Base-by-base conservation (phyloP, 208 protist genomes). In the Lotmaria passim region DNA sequence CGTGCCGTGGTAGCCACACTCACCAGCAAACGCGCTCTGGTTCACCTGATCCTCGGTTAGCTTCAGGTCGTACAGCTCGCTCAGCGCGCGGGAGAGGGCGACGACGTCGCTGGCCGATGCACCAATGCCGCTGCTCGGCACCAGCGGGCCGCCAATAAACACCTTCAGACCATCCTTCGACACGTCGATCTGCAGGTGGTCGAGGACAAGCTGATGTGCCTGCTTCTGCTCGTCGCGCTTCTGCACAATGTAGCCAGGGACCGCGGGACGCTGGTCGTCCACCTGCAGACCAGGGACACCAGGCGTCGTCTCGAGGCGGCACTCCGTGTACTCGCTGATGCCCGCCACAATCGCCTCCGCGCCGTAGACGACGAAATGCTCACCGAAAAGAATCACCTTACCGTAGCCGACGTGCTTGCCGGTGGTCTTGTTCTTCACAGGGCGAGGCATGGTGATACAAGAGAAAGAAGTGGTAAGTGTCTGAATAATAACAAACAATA, bases 301-400 rank as follows among this genome's bases (percentile, higher is more conserved):
- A 5, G 24, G 43, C 21, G 56, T 65, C 1, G 81, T 26, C 67
- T 89, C 75, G 14, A 95, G 58, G 5, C 24, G 34, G 69, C 90
- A 95, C 31, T 85, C 73, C 3, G 90, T 95, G 75, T 91, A 95
- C 78, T 93, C 87, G 34, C 69, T 75, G 55, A 95, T 82, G 39
- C 85, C 87, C 7, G 88, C 87, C 19, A 95, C 92, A 50, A 97
- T 65, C 6, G 90, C 90, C 14, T 87, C 79, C 12, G 81, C 78
- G 26, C 89, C 91, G 68, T 98, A 80, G n/a, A 98, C 94, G 23
- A 98, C 94, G 51, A 96, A 88, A 75, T 98, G 94, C 75, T 98
- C 94, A 12, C 94, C 94, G 51, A 98, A 98, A 7, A 98, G 75
- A 63, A 98, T 97, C 12, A 96, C 78, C 72, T 98, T 98, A 31